phyloP scores from a whole-genome alignment of 2,329 filamentous ascomycete species.

The Aspergillus fischeri region DNA sequence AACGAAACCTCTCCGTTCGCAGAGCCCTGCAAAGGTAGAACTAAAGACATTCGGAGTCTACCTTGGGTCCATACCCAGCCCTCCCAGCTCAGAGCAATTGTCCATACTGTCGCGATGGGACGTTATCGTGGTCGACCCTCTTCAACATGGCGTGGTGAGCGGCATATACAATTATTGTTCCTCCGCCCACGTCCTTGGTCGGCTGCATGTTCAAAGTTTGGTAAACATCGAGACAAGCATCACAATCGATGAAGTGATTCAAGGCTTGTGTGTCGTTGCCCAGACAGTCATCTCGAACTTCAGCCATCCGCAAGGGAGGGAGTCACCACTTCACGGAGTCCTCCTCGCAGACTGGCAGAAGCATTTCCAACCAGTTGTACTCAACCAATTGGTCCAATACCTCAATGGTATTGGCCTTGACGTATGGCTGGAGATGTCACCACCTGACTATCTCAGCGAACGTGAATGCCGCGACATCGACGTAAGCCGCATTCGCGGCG shows the following conservation, averaged over 20 bases:
- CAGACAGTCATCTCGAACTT: constrained; percentile 1
- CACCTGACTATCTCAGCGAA: constrained; percentile 27
- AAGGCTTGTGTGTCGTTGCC: constrained; percentile 1
- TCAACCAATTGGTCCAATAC: constrained; percentile 27
- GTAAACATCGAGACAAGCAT: constrained; percentile 1
- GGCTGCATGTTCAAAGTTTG: constrained; percentile 7
- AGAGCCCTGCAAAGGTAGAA: background rate
- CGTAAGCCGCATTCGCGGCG: constrained; percentile 24
- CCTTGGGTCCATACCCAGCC: constrained; percentile 27
- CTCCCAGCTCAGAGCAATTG: constrained; percentile 24
- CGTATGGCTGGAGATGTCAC: constrained; percentile 34
- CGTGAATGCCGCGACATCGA: constrained; percentile 17
- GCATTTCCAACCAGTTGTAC: constrained; percentile 21
- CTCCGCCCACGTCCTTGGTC: constrained; percentile 5
- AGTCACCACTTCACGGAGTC: constrained; percentile 28
- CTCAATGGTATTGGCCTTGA: constrained; percentile 29
- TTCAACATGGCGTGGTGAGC: constrained; percentile 24
- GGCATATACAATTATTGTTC: constrained; percentile 13
- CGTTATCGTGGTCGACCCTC: constrained; percentile 32
- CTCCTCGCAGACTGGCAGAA: constrained; percentile 32
- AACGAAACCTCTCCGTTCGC: background rate
- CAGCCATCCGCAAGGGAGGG: background rate
- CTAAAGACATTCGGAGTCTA: constrained; percentile 30
- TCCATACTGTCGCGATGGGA: constrained; percentile 32
- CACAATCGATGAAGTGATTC: constrained; percentile 5